Evolutionary conservation across 495 filamentous ascomycete genomes (phyloP).

Genomic region (Talaromyces borbonicus): DNA sequence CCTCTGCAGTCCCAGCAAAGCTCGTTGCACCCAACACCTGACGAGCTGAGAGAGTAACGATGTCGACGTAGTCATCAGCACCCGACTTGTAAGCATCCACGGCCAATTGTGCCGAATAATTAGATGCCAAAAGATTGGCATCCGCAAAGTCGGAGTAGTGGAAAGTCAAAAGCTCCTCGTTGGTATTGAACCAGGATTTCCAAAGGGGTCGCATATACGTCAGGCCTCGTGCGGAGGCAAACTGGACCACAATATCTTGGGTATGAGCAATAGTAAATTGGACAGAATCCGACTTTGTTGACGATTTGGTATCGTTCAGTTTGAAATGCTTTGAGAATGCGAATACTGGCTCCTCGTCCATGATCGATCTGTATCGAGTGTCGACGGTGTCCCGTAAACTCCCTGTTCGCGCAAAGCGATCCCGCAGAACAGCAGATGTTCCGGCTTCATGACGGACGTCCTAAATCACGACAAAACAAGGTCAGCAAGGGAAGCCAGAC

Average conservation of each 20-base stretch:
- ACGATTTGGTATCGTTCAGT: slow-evolving; percentile 20
- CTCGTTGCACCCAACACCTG: slow-evolving; percentile 85
- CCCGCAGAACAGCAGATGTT: slow-evolving; percentile 56
- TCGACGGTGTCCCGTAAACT: slow-evolving; percentile 58
- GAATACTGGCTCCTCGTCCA: slow-evolving; percentile 83
- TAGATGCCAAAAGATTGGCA: slow-evolving; percentile 52
- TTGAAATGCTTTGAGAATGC: slow-evolving; percentile 78
- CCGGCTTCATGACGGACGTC: slow-evolving; percentile 61
- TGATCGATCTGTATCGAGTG: slow-evolving; percentile 54
- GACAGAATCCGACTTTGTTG: slow-evolving; percentile 38
- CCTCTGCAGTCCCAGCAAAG: slow-evolving; percentile 78
- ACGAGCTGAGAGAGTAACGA: slow-evolving; percentile 79
- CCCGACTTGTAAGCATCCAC: slow-evolving; percentile 60
- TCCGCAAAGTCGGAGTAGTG: slow-evolving; percentile 66
- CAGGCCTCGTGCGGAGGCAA: slow-evolving; percentile 69
- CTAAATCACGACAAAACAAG: slow-evolving; percentile 11
- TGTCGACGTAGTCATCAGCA: slow-evolving; percentile 67
- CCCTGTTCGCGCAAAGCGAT: slow-evolving; percentile 60
- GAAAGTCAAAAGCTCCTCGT: slow-evolving; percentile 56
- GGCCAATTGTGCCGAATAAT: slow-evolving; percentile 72
- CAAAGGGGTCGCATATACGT: slow-evolving; percentile 82
- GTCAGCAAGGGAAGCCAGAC: not conserved
- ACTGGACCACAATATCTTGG: slow-evolving; percentile 80
- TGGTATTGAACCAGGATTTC: slow-evolving; percentile 60
- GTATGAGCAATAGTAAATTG: slow-evolving; percentile 76